A percentile compares a stretch with the other conserved stretches of the same genome.
Evolutionary conservation across 1,284 basidiomycete species (phyloP).

Genomic region (Coniferiporia weirii): DNA sequence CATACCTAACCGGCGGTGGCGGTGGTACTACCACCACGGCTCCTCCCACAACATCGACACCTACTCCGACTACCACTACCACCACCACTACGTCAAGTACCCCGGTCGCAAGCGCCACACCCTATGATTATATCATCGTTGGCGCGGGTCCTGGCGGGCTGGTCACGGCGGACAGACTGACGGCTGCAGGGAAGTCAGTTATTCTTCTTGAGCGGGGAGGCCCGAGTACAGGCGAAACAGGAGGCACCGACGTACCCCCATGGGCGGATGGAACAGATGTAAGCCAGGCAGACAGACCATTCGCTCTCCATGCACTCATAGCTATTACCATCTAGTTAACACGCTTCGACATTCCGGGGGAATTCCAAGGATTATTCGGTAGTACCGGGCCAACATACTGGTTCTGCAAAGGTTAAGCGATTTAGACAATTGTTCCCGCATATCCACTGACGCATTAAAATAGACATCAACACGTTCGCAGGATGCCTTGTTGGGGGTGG

Average conservation of each 20-base stretch:
- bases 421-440: not conserved
- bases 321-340: constrained; percentile 41
- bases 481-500: constrained; percentile 61
- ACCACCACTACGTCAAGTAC: constrained; percentile 31
- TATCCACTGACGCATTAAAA: no score
- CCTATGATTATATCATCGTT: constrained; percentile 60
- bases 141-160: constrained; percentile 50
- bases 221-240: constrained; percentile 53
- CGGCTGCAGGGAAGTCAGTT: constrained; percentile 58
- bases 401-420: constrained; percentile 43
- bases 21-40: constrained; percentile 35
- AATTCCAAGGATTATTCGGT: constrained; percentile 61
- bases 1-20: constrained; percentile 46
- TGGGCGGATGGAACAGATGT: constrained; percentile 50
- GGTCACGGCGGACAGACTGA: constrained; percentile 50
- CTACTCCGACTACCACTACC: constrained; percentile 25
- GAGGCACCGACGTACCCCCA: constrained; percentile 50
- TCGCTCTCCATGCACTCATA: not conserved
- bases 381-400: constrained; percentile 55
- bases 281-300: constrained; percentile 16
- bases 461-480: constrained; percentile 55
- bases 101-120: constrained; percentile 38
- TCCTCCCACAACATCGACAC: constrained; percentile 21
- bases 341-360: constrained; percentile 59
- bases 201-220: constrained; percentile 58